phyloP scores from a whole-genome alignment of 805 yeast species.

The Hemisphaericaspora nanyangensis region DNA sequence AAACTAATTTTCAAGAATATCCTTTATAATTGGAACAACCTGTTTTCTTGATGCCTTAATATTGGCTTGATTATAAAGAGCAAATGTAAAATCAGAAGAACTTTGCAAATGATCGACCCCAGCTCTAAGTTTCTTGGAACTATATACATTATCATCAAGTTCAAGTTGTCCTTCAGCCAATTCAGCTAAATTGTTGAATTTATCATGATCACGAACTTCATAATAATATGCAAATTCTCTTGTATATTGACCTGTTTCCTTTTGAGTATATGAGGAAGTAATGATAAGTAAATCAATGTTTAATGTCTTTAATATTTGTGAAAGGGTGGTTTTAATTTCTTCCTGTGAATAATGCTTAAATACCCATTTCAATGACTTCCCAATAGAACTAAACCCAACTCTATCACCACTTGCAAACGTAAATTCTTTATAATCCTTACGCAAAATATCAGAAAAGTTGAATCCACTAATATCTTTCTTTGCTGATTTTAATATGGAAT shows the following conservation, averaged over 20 bases:
- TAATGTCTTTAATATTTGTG: slow-evolving; percentile 14
- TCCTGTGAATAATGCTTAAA: slow-evolving; percentile 18
- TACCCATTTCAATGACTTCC: slow-evolving; percentile 59
- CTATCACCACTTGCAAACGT: slow-evolving; percentile 24
- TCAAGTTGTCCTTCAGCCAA: slow-evolving; percentile 18
- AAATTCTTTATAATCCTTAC: slow-evolving; percentile 84
- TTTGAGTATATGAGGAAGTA: slow-evolving; percentile 37
- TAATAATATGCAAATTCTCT: slow-evolving; percentile 32
- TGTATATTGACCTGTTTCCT: slow-evolving; percentile 27
- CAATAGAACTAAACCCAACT: slow-evolving; percentile 77
- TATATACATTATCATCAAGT: slow-evolving; percentile 23
- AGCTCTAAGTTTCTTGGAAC: slow-evolving; percentile 11
- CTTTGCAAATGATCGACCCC: slow-evolving; percentile 9
- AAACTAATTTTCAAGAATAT: slow-evolving; percentile 18
- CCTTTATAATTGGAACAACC: slow-evolving; percentile 64
- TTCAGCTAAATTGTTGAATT: slow-evolving; percentile 18
- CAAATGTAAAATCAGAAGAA: slow-evolving; percentile 12
- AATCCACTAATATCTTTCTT: slow-evolving; percentile 67
- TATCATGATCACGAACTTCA: slow-evolving; percentile 6
- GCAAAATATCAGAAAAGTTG: slow-evolving; percentile 54
- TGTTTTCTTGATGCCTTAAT: slow-evolving; percentile 75
- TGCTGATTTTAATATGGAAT: slow-evolving; percentile 33
- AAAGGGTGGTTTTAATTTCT: slow-evolving; percentile 22
- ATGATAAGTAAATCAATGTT: slow-evolving; percentile 29
- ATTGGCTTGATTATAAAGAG: slow-evolving; percentile 45